A percentile compares a stretch with the other conserved stretches of the same genome.
Conservation (phyloP, 768 basidiomycete species). For the Coprinopsis cinerea region DNA sequence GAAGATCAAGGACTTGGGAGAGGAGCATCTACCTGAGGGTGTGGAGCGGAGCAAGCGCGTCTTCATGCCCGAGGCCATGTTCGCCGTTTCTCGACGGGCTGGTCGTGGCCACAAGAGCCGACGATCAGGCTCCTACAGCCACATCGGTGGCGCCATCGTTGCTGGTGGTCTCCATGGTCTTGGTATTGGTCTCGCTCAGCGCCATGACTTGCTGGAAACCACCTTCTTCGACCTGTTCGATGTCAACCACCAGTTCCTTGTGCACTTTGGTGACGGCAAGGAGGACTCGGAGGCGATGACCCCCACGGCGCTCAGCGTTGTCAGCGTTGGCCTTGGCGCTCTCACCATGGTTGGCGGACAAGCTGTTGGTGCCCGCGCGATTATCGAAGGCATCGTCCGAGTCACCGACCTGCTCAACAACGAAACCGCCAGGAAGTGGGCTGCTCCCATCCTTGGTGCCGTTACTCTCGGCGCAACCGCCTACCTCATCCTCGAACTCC, state of each 20-base stretch:
- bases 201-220: slow-evolving; percentile 73
- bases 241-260: slow-evolving; percentile 69
- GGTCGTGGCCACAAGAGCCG: slow-evolving; percentile 34
- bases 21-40: slow-evolving; percentile 71
- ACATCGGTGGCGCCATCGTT: slow-evolving; percentile 47
- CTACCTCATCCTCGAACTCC: slow-evolving; percentile 85
- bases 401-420: slow-evolving; percentile 76
- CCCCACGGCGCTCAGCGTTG: slow-evolving; percentile 62
- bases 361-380: slow-evolving; percentile 63
- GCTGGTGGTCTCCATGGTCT: slow-evolving; percentile 78
- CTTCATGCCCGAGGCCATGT: slow-evolving; percentile 99
- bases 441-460: slow-evolving; percentile 78
- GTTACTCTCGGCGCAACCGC: slow-evolving; percentile 64
- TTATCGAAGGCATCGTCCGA: slow-evolving; percentile 75
- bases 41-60: slow-evolving; percentile 78
- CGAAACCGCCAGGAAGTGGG: slow-evolving; percentile 80
- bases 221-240: slow-evolving; percentile 84
- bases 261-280: slow-evolving; percentile 57
- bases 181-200: slow-evolving; percentile 74
- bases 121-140: slow-evolving; percentile 26
- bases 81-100: slow-evolving; percentile 49
- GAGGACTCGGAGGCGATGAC: slow-evolving; percentile 29
- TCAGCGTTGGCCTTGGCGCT: slow-evolving; percentile 77
- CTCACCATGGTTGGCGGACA: slow-evolving; percentile 88
- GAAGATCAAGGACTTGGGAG: slow-evolving; percentile 61